Base-by-base conservation (phyloP, 257 asterid species). In the Handroanthus guayacan region DNA sequence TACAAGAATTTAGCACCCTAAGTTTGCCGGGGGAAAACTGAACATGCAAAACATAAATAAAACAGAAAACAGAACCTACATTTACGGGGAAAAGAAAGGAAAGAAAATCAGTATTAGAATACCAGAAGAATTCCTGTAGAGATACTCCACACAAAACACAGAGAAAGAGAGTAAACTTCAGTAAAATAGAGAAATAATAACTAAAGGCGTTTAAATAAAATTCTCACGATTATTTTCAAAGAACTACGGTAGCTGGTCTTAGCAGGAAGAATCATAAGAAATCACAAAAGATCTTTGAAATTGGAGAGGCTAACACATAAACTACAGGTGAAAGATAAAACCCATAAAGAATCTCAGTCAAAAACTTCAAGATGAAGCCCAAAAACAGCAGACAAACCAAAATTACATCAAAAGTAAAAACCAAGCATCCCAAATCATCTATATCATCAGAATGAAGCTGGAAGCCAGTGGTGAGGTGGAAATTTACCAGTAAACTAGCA, bases 401-500 rank as follows among this genome's bases (percentile, higher is more conserved):
- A 38, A 68, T 2, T 11, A 31, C 45, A 44, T 18, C 70, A 76
- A 12, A 36, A 18, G 48, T 10, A 6, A 48, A 60, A 67, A 45
- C 39, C 13, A 67, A 67, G 67, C 56, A 77, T 36, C 38, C 8
- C 14, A 36, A 34, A 55, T n/a, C 54, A 62, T 25, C n/a, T 1
- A 50, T 9, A 36, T 0, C 62, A 3, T 20, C 63, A 38, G 68
- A 75, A 76, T 67, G 75, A 57, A 58, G 69, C 11, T 12, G 64
- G 20, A 67, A 68, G 47, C 9, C 48, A 50, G 1, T 5, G 6
- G 31, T 18, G 12, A 55, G 25, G 43, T 17, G 3, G 43, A 13
- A 50, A 39, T 2, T 69, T 39, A 77, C 81, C 76, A n/a, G 77
- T 18, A 14, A 61, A 77, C 12, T 41, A 54, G 58, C 36, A 11